phyloP scores from a whole-genome alignment of 345 rosid genomes.

The Pelargonium nanum region DNA sequence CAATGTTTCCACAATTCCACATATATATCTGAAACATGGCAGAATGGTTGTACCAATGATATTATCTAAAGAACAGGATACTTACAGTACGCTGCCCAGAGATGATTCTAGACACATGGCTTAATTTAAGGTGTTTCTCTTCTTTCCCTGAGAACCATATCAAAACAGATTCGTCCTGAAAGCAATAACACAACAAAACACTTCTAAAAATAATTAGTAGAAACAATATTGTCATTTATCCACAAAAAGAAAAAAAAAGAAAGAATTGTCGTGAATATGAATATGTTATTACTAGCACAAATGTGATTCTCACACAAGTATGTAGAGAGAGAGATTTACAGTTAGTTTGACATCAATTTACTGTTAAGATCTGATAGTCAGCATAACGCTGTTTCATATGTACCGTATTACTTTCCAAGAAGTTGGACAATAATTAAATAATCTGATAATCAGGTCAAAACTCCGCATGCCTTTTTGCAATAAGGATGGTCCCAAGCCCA shows the following conservation, averaged over 20 bases:
- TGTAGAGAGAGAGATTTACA: background rate
- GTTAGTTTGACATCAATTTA: background rate
- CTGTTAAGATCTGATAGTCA: background rate
- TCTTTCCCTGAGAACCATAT: slow-evolving; percentile 96
- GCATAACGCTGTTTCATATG: background rate
- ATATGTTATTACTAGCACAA: too few relatives aligned
- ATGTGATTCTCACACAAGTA: too few relatives aligned
- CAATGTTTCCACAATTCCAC: background rate
- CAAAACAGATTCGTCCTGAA: slow-evolving; percentile 91
- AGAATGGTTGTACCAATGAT: slow-evolving; percentile 6
- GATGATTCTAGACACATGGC: slow-evolving; percentile 81
- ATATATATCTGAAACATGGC: background rate
- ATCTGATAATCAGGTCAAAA: background rate
- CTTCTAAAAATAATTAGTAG: background rate
- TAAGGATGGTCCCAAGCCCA: too few relatives aligned
- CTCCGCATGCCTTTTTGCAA: too few relatives aligned
- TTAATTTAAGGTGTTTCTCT: slow-evolving; percentile 80
- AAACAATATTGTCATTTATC: background rate
- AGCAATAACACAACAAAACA: slow-evolving; percentile 15
- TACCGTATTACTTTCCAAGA: background rate
- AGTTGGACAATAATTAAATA: background rate
- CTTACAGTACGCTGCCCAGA: slow-evolving; percentile 99
- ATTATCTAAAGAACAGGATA: slow-evolving; percentile 12
- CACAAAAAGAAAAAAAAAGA: background rate
- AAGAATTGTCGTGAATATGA: too few relatives aligned